Conservation (phyloP, 371 early-diverging fungal species). For the Conidiobolus incongruus region DNA sequence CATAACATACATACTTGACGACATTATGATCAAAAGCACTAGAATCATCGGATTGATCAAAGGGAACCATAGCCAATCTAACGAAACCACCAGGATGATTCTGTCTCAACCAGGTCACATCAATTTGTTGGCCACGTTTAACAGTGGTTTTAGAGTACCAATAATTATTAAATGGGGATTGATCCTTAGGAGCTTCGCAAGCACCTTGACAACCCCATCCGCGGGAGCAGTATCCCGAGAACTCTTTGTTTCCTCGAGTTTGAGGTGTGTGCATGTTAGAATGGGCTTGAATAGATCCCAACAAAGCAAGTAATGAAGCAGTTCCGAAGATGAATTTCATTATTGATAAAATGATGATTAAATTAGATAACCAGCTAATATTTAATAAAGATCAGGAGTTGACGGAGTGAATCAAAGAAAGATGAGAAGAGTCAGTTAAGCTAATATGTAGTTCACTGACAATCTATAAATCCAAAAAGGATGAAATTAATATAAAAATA, state of each 20-base stretch:
- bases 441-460: no score
- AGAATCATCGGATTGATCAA: constrained; percentile 21
- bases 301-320: no score
- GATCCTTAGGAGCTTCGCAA: background rate
- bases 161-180: background rate
- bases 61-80: constrained; percentile 25
- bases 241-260: background rate
- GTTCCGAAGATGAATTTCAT: no score
- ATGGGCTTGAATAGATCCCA: background rate
- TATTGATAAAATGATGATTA: no score
- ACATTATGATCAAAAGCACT: constrained; percentile 19
- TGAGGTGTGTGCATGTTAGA: background rate
- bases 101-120: constrained; percentile 20
- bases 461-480: no score
- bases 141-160: background rate
- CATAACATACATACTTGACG: constrained; percentile 26
- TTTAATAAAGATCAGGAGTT: no score
- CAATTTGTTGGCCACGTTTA: constrained; percentile 17
- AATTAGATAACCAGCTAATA: no score
- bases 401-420: no score
- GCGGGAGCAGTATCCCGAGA: constrained; percentile 2
- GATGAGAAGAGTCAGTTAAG: no score
- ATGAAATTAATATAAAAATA: no score
- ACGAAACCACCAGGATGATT: constrained; percentile 41
- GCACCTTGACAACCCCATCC: background rate